Evolutionary conservation across 1,139 yeast species (phyloP), one percentile per base, ranked within the genome.

Genomic region (Hyphopichia buzzinii): DNA sequence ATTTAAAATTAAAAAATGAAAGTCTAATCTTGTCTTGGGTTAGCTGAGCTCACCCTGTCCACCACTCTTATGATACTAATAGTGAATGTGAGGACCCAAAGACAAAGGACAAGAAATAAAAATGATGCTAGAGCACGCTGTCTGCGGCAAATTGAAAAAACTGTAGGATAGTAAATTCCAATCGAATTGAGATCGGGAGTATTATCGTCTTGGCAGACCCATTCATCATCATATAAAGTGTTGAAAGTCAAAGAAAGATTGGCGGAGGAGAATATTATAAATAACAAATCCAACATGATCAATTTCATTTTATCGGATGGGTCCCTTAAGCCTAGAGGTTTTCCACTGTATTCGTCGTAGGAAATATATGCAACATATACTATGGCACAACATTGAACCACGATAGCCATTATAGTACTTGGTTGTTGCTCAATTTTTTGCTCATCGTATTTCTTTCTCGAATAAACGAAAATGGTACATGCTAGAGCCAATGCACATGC

Each of bases 241-340:
- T 88, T 84, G 62, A 89, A 89, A 2, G 96, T 79, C 34, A 92
- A 70, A 6, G 97, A 80, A 40, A 90, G 62, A 55, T 89, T 90
- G 2, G 97, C 96, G 34, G 95, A 80, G n/a, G 90, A 81, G 53
- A 90, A 86, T n/a, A 92, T 88, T 44, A 92, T 87, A 59, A 92
- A 88, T 26, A 90, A 64, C 34, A 90, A 67, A 54, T 92, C 98
- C 45, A 88, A 67, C 73, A 89, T 69, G 38, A 78, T 72, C 40
- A 89, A 73, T 50, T 88, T 73, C 72, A 90, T 77, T 54, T 90
- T 90, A 19, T 84, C 89, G 46, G 78, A 67, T 0, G 96, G 95
- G 44, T 86, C 80, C 45, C 97, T 74, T 34, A 90, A 69, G 0
- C 97, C 98, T 36, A 92, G 62, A 0, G 97, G 98, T 55, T 87